Base-by-base conservation (phyloP, 2,329 filamentous ascomycete species). In the Colletotrichum sp. region DNA sequence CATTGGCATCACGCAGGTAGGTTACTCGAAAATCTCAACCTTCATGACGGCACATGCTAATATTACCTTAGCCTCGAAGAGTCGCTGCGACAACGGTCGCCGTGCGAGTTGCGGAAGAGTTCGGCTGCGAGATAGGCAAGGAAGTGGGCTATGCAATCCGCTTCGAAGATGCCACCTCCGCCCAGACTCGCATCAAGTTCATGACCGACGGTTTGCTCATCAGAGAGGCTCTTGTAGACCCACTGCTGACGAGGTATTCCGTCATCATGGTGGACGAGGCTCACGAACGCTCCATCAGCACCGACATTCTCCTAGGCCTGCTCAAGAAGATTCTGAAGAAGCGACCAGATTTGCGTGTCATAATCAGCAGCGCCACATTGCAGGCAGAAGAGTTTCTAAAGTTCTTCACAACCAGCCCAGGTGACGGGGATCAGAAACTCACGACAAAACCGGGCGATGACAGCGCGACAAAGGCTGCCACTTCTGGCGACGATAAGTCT, bases 261-360 rank as follows among this genome's bases (percentile, higher is more conserved):
- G 94, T 98, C 60, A 95, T 99, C 80, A 98, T 99, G 95, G 94
- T 99, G 9, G 97, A 99, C 82, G 96, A 99, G 85, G 97, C 96
- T 8, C 97, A 99, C 82, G 96, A 99, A 85, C 90, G 97, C 70
- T 98, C 96, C 65, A 90, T 99, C 75, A 98, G 95, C 83, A 98
- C 96, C 1, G 97, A 99, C 82, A 92, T 99, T 15, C 88, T 99
- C 9, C 90, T 99, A 5, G 96, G 97, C 0, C 87, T 99, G 16
- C 85, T 99, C 52, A 98, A 98, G 84, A 99, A 99, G 84, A 96
- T 99, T 67, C 87, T 92, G 71, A 95, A 92, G 83, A 94, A 92
- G 81, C 90, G 97, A 59, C 91, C 94, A 9, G 96, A 98, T 75
- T 85, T 99, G 68, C 92, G 96, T 24, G 94, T 99, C 77, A 93